Conservation (phyloP, 768 basidiomycete species). For the Rhizopogon roseolus region DNA sequence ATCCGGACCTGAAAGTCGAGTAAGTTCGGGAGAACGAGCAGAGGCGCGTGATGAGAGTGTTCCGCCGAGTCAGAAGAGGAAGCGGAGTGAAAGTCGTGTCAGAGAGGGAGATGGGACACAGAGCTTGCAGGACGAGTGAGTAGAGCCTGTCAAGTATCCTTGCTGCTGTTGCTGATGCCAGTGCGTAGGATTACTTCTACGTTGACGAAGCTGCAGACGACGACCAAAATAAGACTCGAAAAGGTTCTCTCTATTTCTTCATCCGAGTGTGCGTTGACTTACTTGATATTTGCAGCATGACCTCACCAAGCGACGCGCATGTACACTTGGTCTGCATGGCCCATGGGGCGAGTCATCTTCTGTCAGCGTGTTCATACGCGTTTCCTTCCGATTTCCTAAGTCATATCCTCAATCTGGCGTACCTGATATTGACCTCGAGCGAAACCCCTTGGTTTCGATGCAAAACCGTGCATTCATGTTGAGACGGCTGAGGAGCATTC, state of each 20-base stretch:
- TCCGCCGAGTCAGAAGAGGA: constrained; percentile 20
- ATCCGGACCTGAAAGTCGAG: constrained; percentile 47
- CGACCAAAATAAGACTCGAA: constrained; percentile 78
- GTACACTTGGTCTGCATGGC: constrained; percentile 82
- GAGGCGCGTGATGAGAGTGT: not conserved
- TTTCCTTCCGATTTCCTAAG: constrained; percentile 85
- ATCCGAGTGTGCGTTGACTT: not conserved
- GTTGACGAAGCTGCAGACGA: constrained; percentile 54
- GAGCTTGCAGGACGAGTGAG: constrained; percentile 72
- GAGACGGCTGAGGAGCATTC: constrained; percentile 66
- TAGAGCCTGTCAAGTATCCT: not conserved
- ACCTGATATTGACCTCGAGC: constrained; percentile 78
- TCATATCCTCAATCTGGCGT: constrained; percentile 71
- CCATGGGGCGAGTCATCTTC: constrained; percentile 88
- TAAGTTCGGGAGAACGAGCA: constrained; percentile 31
- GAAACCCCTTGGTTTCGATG: constrained; percentile 73
- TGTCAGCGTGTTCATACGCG: constrained; percentile 64
- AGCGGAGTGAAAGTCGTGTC: constrained; percentile 44
- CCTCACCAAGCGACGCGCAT: constrained; percentile 66
- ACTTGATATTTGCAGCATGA: constrained; percentile 44
- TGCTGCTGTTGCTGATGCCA: constrained; percentile 1
- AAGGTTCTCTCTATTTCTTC: constrained; percentile 44
- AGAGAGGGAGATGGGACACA: constrained; percentile 33
- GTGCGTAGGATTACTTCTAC: constrained; percentile 68
- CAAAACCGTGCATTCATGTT: constrained; percentile 76